Base-by-base conservation (phyloP, 2,329 filamentous ascomycete species). In the Cadophora malorum region DNA sequence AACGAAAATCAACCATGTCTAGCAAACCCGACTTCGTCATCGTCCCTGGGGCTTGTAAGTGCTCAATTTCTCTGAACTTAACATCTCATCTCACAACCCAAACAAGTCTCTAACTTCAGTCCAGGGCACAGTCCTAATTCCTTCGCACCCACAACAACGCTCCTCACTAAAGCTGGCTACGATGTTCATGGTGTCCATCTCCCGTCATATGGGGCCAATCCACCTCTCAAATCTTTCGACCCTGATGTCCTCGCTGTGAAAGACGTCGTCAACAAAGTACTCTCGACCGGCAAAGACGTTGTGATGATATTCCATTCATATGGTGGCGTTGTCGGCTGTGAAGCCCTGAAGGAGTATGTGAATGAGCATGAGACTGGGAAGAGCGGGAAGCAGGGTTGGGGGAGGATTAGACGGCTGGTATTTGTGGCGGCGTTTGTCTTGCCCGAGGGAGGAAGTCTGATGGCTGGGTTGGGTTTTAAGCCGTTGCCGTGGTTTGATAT, bases 241-340 rank as follows among this genome's bases (percentile, higher is more conserved):
- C 76, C 78, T 65, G 78, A 79, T 41, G 79, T 79, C 4, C 79
- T 82, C 61, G 76, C 79, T 12, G 76, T 81, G 14, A 75, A 73
- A 5, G 66, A 76, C 4, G 70, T 78, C 3, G 69, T 82, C 23
- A 71, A 77, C 16, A 64, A 71, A 5, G 78, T 82, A 5, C 79
- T 82, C 9, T 78, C 79, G 19, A 69, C 60, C 0, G 77, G 77
- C 0, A 79, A 80, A 28, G 78, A 82, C 28, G 77, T 82, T 5
- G 68, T 82, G 0, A 69, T 82, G 6, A 49, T 81, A 19, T 74
- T 75, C 14, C 81, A 83, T 62, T 81, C 78, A 21, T 83, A 81
- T 72, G 77, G 79, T 1, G 80, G 80, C 10, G 73, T 79, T 0
- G 69, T 79, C 0, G 76, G 74, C 1, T 75, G 76, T 5, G 77